These are phyloP conservation scores for Linderniella brevidens DNA, from an alignment of 257 asterid genomes.

Conservation along the genomic window DNA sequence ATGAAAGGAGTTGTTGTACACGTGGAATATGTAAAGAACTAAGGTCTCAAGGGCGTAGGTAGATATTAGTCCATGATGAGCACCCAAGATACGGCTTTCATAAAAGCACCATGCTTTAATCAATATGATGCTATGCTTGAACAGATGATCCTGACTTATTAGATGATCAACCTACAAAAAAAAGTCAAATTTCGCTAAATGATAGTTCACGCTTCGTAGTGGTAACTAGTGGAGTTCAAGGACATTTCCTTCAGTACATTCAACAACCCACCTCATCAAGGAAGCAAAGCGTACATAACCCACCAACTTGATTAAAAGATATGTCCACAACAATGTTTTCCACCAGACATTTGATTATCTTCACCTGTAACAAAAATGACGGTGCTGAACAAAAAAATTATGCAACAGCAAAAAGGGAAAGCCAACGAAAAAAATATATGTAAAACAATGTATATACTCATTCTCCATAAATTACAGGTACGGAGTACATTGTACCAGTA, in stretches of 20 bases:
- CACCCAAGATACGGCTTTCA: constrained; percentile 84
- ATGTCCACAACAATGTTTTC: constrained; percentile 85
- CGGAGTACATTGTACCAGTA: no score
- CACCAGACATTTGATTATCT: constrained; percentile 73
- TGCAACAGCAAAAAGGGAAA: no score
- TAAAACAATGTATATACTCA: no score
- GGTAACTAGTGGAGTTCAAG: constrained; percentile 5
- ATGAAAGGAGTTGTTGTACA: constrained; percentile 77
- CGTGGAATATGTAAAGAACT: constrained; percentile 94
- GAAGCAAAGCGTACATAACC: constrained; percentile 83
- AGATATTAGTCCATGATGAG: constrained; percentile 83
- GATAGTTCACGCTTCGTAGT: no score
- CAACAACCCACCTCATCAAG: constrained; percentile 59
- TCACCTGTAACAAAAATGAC: constrained; percentile 38
- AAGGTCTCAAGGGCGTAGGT: constrained; percentile 90
- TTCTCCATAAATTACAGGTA: no score
- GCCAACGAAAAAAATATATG: no score
- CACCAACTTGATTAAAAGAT: constrained; percentile 90
- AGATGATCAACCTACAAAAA: constrained; percentile 54
- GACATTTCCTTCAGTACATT: constrained; percentile 3
- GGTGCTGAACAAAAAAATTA: not conserved
- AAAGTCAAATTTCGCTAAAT: not conserved
- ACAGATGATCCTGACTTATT: constrained; percentile 57
- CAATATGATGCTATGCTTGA: constrained; percentile 80
- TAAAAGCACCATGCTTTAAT: constrained; percentile 94